Conservation (phyloP, 495 filamentous ascomycete genomes). For the Xylaria bambusicola region DNA sequence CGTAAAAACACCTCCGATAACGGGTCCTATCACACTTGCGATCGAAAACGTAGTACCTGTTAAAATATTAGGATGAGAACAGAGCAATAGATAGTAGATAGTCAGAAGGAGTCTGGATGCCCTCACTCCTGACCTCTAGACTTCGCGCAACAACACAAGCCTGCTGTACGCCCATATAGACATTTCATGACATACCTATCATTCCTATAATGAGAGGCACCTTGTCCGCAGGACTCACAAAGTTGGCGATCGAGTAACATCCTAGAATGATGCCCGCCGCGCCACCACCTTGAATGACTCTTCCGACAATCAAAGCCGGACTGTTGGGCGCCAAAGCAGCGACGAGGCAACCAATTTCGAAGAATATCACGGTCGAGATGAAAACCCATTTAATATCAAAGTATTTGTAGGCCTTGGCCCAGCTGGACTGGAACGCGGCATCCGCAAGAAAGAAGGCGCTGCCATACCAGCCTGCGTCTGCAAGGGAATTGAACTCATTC, state of each 20-base stretch:
- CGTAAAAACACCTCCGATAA: conserved; percentile 61
- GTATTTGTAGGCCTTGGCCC: conserved; percentile 47
- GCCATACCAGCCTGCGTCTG: conserved; percentile 47
- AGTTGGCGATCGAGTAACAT: conserved; percentile 46
- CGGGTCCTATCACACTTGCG: conserved; percentile 44
- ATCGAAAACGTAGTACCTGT: conserved; percentile 31
- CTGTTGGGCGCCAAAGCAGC: conserved; percentile 47
- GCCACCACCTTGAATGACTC: conserved; percentile 49
- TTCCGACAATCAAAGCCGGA: conserved; percentile 46
- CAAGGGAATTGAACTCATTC: conserved; percentile 35
- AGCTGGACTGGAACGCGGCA: conserved; percentile 23
- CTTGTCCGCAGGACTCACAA: conserved; percentile 36
- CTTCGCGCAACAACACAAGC: too few species aligned
- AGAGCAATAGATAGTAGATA: too few species aligned
- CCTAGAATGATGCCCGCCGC: conserved; percentile 44
- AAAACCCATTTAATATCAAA: conserved; percentile 42
- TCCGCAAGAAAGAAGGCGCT: conserved; percentile 19
- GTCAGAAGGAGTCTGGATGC: too few species aligned
- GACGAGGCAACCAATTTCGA: conserved; percentile 47
- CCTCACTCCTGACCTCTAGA: too few species aligned
- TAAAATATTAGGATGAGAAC: too few species aligned
- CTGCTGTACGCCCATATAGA: too few species aligned
- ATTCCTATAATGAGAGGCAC: conserved; percentile 37
- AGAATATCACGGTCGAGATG: conserved; percentile 37
- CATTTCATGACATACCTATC: too few species aligned